Conservation (phyloP, 352 stramenopile genomes). For the Globisporangium carolinianum region DNA sequence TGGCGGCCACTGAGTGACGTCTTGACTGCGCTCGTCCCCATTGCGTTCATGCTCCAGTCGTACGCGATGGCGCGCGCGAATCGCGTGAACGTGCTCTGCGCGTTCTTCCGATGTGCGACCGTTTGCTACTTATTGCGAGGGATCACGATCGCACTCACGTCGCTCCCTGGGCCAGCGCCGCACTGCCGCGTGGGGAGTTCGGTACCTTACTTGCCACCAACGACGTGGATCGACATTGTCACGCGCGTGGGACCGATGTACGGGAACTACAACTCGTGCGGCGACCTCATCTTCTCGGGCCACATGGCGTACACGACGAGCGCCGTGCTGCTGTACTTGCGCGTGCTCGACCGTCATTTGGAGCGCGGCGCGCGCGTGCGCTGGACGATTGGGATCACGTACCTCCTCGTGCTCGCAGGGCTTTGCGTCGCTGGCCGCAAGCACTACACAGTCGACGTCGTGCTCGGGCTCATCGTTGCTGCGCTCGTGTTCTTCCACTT, state of each 20-base stretch:
- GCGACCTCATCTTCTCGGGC: slow-evolving; percentile 72
- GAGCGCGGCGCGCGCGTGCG: slow-evolving; percentile 35
- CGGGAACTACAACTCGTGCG: slow-evolving; percentile 71
- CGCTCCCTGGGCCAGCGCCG: slow-evolving; percentile 56
- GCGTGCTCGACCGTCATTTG: slow-evolving; percentile 52
- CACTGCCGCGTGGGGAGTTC: slow-evolving; percentile 46
- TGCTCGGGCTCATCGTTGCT: slow-evolving; percentile 57
- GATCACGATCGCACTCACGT: slow-evolving; percentile 61
- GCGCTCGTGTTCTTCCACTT: slow-evolving; percentile 77
- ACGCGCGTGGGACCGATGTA: slow-evolving; percentile 66
- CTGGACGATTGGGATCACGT: slow-evolving; percentile 44
- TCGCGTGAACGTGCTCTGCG: slow-evolving; percentile 37
- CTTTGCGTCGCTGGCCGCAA: slow-evolving; percentile 63
- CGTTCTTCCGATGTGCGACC: slow-evolving; percentile 64
- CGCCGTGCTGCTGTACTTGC: slow-evolving; percentile 60
- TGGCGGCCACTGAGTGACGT: slow-evolving; percentile 66
- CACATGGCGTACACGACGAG: slow-evolving; percentile 71
- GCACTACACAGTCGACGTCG: slow-evolving; percentile 77
- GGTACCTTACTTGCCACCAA: slow-evolving; percentile 46
- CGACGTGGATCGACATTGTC: slow-evolving; percentile 67
- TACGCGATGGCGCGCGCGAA: slow-evolving; percentile 42
- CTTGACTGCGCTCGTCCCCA: slow-evolving; percentile 47
- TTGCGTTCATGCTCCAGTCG: slow-evolving; percentile 52
- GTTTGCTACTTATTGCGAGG: slow-evolving; percentile 69
- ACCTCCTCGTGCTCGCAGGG: slow-evolving; percentile 39